These are phyloP conservation scores for Monosporascus sp. DNA, from an alignment of 2,329 filamentous ascomycete genomes.

Conservation along the genomic window DNA sequence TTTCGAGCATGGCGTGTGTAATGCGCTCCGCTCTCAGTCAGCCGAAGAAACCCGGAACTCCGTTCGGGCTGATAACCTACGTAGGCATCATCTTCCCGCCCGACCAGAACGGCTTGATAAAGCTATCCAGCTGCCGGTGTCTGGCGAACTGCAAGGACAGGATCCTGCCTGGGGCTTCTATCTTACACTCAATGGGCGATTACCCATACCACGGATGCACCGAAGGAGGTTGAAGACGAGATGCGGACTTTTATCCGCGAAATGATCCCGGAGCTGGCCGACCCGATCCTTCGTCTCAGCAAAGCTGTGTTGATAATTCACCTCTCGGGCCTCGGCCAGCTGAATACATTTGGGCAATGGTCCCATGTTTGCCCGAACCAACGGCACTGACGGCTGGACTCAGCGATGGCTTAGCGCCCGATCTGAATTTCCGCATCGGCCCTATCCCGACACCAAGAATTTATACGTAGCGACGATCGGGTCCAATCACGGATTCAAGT, in stretches of 20 bases:
- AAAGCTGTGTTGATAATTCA: slow-evolving; percentile 49
- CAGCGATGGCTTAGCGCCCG: slow-evolving; percentile 26
- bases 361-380: not conserved
- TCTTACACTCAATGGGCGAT: slow-evolving; percentile 15
- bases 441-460: slow-evolving; percentile 15
- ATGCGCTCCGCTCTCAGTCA: too few species aligned
- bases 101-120: slow-evolving; percentile 41
- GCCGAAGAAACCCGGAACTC: too few species aligned
- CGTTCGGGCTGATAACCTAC: too few species aligned
- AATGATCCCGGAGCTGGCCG: slow-evolving; percentile 43
- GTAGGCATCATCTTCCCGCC: slow-evolving; percentile 48
- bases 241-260: slow-evolving; percentile 45
- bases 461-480: slow-evolving; percentile 44
- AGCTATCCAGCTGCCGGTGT: slow-evolving; percentile 48
- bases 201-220: slow-evolving; percentile 32
- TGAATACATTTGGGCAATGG: too few species aligned
- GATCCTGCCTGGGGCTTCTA: slow-evolving; percentile 9
- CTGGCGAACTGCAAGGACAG: slow-evolving; percentile 42
- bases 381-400: not conserved
- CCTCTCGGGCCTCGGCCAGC: too few species aligned
- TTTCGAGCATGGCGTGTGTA: slow-evolving; percentile 10
- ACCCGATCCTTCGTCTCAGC: slow-evolving; percentile 41
- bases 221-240: slow-evolving; percentile 46
- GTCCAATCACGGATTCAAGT: slow-evolving; percentile 44
- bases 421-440: slow-evolving; percentile 22